Percentiles rank a stretch among this genome's conserved stretches.
phyloP scores from a whole-genome alignment of 805 yeast genomes.

The Kluyveromyces dobzhanskii region DNA sequence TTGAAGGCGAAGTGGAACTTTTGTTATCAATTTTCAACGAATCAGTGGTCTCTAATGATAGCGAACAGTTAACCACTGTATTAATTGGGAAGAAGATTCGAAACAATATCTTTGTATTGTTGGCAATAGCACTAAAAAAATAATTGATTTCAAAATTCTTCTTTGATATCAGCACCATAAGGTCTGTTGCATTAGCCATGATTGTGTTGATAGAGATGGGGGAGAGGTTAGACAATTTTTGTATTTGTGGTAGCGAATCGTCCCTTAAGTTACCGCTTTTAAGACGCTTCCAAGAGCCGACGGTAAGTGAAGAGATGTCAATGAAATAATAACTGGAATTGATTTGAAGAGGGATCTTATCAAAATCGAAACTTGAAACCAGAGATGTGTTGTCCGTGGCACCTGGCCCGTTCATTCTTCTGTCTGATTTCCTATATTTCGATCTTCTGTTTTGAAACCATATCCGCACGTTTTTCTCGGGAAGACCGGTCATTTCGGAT shows the following conservation, averaged over 20 bases:
- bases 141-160: conserved; percentile 68
- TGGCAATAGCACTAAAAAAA: conserved; percentile 67
- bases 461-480: conserved; percentile 81
- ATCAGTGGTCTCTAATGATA: conserved; percentile 38
- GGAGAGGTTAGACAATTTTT: conserved; percentile 49
- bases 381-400: conserved; percentile 13
- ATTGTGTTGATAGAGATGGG: conserved; percentile 56
- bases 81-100: conserved; percentile 64
- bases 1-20: conserved; percentile 1
- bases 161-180: conserved; percentile 60
- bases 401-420: conserved; percentile 33
- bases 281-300: conserved; percentile 76
- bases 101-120: conserved; percentile 58
- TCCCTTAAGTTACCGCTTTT: conserved; percentile 47
- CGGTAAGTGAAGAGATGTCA: conserved; percentile 60
- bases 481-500: conserved; percentile 66
- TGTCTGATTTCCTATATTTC: conserved; percentile 47
- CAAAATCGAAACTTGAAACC: conserved; percentile 20
- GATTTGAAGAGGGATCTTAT: conserved; percentile 41
- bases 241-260: conserved; percentile 32
- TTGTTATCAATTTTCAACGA: conserved; percentile 10
- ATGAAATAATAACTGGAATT: conserved; percentile 63
- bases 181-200: conserved; percentile 59
- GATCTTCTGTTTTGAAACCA: conserved; percentile 92
- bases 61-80: conserved; percentile 50